Base-by-base conservation (phyloP, 1,284 basidiomycete species). In the Kalmanozyma brasiliensis region DNA sequence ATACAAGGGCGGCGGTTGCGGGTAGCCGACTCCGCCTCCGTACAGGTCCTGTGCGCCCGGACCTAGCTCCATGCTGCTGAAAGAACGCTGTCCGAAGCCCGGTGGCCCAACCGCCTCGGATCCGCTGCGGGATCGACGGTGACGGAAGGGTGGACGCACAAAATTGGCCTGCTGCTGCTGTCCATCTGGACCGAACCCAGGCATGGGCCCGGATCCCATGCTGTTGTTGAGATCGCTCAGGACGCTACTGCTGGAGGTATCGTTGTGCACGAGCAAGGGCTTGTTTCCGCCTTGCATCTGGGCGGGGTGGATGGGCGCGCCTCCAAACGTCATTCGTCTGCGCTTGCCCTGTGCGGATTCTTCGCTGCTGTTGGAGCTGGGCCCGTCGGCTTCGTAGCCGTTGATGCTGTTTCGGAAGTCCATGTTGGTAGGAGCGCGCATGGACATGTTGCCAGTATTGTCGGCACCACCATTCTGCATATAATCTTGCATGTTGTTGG, bases 291-390 rank as follows among this genome's bases (percentile, higher is more conserved):
- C 29, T 24, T 52, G 60, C 41, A 56, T 45, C 46, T 49, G 44
- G 20, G 32, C 32, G 8, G 43, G 56, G 13, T 47, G 51, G 40
- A 60, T 56, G 41, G 65, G 57, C 8, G 59, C 55, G 5, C 55
- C 69, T 17, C 51, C 49, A 26, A 68, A 67, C 2, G 65, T 73
- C 70, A 73, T 73, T 23, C 70, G 59, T 47, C 70, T 49, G 34
- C 60, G 56, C 42, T 68, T 73, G 43, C 56, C 55, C 32, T 59
- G 48, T 2, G 55, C 60, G 19, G 60, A 60, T 6, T 63, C 60
- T 41, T 60, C 52, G 49, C 60, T 68, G 51, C 49, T 52, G 34
- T 52, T 63, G 51, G 51, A 49, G 33, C 59, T 49, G 11, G 59
- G 43, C 3, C 55, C 63, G 16, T 63, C 69, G 10, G 49, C 37